A percentile compares a stretch with the other conserved stretches of the same genome.
These are phyloP conservation scores for Melanomma pulvis-pyrius DNA, from an alignment of 495 filamentous ascomycete genomes.

Conservation along the genomic window DNA sequence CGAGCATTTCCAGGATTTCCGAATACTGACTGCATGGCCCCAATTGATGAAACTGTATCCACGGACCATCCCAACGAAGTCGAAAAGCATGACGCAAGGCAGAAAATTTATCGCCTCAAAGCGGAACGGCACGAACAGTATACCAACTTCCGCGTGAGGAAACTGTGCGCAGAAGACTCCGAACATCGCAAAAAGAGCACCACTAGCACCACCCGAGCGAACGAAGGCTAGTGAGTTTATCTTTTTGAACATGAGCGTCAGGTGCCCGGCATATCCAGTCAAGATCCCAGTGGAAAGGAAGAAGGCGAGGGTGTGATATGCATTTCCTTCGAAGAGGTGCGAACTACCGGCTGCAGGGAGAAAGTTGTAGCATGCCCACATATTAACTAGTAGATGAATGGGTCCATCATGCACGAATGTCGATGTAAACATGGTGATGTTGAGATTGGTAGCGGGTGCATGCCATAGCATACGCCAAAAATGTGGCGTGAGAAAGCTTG, in stretches of 20 bases:
- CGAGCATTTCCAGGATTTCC: not conserved
- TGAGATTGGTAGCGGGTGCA: conserved; percentile 1
- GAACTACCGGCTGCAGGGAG: conserved; percentile 6
- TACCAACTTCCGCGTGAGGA: conserved; percentile 14
- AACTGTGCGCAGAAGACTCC: conserved; percentile 19
- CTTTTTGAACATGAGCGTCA: not conserved
- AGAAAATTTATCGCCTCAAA: conserved; percentile 8
- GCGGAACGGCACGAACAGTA: conserved; percentile 21
- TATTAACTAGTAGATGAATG: conserved; percentile 17
- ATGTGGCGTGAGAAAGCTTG: not conserved
- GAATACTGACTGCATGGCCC: conserved; percentile 25
- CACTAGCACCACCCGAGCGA: conserved; percentile 25
- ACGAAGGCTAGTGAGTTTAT: not conserved
- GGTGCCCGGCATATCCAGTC: conserved; percentile 14
- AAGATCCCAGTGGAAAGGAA: conserved; percentile 16
- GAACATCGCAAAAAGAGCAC: conserved; percentile 23
- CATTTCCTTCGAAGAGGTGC: conserved; percentile 15
- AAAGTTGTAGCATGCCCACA: conserved; percentile 23
- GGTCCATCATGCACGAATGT: conserved; percentile 26
- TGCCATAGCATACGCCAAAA: conserved; percentile 21
- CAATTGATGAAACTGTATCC: conserved; percentile 1
- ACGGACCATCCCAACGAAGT: conserved; percentile 15
- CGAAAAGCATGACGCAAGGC: conserved; percentile 21
- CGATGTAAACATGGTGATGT: conserved; percentile 21
- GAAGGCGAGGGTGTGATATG: conserved; percentile 18